Evolutionary conservation across 352 stramenopile genomes (phyloP).

Genomic region (Pythium phragmiticola): DNA sequence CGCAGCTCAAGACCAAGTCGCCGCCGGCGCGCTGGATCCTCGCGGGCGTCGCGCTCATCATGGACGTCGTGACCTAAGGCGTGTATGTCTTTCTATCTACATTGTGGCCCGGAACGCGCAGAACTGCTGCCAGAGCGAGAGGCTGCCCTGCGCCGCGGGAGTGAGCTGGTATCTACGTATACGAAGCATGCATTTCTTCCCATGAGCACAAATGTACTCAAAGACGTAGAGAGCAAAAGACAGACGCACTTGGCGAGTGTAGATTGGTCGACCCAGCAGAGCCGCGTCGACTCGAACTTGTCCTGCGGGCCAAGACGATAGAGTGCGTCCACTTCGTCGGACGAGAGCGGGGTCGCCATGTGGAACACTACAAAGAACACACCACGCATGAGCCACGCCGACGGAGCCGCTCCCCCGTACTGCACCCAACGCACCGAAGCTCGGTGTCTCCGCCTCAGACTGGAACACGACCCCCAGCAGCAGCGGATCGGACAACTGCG

Average conservation of each 20-base stretch:
- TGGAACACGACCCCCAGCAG: constrained; percentile 76
- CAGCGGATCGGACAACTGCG: constrained; percentile 43
- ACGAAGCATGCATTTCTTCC: neutral
- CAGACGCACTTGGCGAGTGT: constrained; percentile 6
- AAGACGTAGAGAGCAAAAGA: neutral
- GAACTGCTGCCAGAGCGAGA: constrained; percentile 27
- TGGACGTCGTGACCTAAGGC: constrained; percentile 78
- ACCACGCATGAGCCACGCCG: neutral
- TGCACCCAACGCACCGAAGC: constrained; percentile 46
- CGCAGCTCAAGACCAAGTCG: constrained; percentile 97
- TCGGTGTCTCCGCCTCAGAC: constrained; percentile 65
- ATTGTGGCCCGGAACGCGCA: constrained; percentile 1
- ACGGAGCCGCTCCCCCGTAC: no score
- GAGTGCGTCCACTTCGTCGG: constrained; percentile 22
- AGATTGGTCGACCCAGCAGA: constrained; percentile 41
- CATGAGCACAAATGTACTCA: neutral
- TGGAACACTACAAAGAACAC: constrained; percentile 46
- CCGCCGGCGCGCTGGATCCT: constrained; percentile 93
- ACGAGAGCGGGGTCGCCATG: constrained; percentile 35
- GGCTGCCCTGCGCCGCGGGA: constrained; percentile 23
- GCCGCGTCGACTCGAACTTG: constrained; percentile 40
- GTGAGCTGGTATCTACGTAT: constrained; percentile 18
- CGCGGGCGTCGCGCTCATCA: constrained; percentile 95
- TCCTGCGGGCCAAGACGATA: constrained; percentile 27
- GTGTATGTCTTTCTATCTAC: constrained; percentile 1